These are phyloP conservation scores for Yamadazyma jaroonii DNA, from an alignment of 1,139 yeast genomes.

Conservation along the genomic window DNA sequence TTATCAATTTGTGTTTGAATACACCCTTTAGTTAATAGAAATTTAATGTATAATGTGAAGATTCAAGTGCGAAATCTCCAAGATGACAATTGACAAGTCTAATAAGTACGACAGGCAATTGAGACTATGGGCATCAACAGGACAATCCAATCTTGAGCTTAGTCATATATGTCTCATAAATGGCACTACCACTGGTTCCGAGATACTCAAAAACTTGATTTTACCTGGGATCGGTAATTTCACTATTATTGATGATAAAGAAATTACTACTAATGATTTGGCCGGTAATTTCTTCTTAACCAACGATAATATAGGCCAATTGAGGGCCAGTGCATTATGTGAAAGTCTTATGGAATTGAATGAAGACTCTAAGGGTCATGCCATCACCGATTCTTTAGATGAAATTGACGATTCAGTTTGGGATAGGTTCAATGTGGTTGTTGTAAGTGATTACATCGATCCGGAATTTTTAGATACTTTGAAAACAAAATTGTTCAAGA, in stretches of 20 bases:
- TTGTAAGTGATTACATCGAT: constrained; percentile 38
- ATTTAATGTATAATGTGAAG: constrained; percentile 1
- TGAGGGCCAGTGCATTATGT: constrained; percentile 38
- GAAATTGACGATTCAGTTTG: constrained; percentile 33
- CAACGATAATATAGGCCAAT: constrained; percentile 42
- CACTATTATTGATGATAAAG: constrained; percentile 51
- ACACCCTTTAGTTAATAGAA: no score
- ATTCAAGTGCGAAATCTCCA: not conserved
- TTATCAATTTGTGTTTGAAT: no score
- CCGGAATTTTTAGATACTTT: constrained; percentile 21
- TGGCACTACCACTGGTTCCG: constrained; percentile 61
- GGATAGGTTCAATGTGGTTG: constrained; percentile 52
- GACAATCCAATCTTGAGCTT: constrained; percentile 61
- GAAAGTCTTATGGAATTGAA: constrained; percentile 55
- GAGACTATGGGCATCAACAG: constrained; percentile 80
- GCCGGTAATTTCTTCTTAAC: constrained; percentile 63
- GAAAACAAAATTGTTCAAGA: constrained; percentile 38
- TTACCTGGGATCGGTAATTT: constrained; percentile 77
- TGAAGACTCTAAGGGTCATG: constrained; percentile 49
- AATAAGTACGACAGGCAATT: constrained; percentile 81
- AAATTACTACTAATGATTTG: constrained; percentile 44
- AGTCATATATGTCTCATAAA: constrained; percentile 65
- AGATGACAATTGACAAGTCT: constrained; percentile 34
- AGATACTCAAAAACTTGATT: constrained; percentile 72
- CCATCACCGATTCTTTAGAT: constrained; percentile 20